Evolutionary conservation across 169 alveolate species (phyloP).

Genomic region (Plasmodium inui): DNA sequence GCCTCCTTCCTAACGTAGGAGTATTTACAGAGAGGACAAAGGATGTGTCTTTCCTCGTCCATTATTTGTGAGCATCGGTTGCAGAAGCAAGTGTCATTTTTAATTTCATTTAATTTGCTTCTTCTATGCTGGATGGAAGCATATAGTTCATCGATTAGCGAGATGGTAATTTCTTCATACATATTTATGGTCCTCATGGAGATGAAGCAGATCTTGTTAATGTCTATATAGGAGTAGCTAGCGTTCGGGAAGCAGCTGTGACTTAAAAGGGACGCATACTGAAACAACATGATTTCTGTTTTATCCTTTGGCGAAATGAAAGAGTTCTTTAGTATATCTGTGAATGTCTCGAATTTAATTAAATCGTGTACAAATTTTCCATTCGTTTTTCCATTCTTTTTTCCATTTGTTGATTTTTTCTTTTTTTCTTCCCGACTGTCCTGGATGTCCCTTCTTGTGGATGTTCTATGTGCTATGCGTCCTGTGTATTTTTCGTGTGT

Average conservation of each 20-base stretch:
- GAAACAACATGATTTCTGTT: slow-evolving; percentile 52
- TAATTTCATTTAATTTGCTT: slow-evolving; percentile 28
- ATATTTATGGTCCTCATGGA: slow-evolving; percentile 71
- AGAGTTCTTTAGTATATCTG: slow-evolving; percentile 61
- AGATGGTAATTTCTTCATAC: slow-evolving; percentile 71
- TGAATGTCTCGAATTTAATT: slow-evolving; percentile 63
- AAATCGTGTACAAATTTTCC: slow-evolving; percentile 26
- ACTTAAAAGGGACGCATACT: slow-evolving; percentile 32
- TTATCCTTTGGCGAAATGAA: slow-evolving; percentile 61
- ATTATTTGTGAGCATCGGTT: slow-evolving; percentile 70
- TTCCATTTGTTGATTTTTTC: not conserved
- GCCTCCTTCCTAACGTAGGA: slow-evolving; percentile 39
- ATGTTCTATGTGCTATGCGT: not conserved
- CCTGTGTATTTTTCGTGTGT: not conserved
- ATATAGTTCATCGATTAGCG: slow-evolving; percentile 60
- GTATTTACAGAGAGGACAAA: slow-evolving; percentile 61
- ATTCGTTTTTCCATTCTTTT: too few relatives aligned
- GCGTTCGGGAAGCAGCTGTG: slow-evolving; percentile 75
- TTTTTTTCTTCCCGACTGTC: not conserved
- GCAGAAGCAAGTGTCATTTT: slow-evolving; percentile 44
- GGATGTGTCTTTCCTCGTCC: slow-evolving; percentile 73
- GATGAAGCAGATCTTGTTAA: slow-evolving; percentile 45
- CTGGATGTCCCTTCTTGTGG: not conserved
- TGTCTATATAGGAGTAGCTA: slow-evolving; percentile 55
- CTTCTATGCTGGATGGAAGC: slow-evolving; percentile 56